A percentile compares a stretch with the other conserved stretches of the same genome.
Conservation (phyloP, 208 protist genomes). For the Leishmania martiniquensis region DNA sequence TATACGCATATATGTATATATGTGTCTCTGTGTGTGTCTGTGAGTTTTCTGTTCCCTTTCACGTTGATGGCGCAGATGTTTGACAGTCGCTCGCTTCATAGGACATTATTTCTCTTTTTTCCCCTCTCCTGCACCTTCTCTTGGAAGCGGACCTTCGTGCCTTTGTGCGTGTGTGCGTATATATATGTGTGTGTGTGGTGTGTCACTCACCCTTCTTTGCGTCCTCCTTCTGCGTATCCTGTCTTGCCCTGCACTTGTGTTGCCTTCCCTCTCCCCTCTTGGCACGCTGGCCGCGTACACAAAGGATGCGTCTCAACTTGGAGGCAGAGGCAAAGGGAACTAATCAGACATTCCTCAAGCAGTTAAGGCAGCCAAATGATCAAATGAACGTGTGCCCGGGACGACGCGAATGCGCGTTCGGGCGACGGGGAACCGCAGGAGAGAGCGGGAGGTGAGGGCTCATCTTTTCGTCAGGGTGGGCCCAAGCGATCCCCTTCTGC, state of each 20-base stretch:
- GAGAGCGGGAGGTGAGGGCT: background rate
- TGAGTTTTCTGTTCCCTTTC: background rate
- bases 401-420: no score
- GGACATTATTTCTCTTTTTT: background rate
- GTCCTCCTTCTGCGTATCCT: background rate
- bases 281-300: background rate
- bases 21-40: constrained; percentile 1
- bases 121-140: background rate
- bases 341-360: background rate
- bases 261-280: no score
- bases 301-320: no score
- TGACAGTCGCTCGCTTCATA: background rate
- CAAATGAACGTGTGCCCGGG: background rate
- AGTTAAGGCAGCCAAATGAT: background rate
- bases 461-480: background rate
- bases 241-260: background rate
- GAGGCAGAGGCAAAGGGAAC: no score
- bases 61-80: background rate
- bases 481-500: background rate
- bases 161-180: constrained; percentile 14
- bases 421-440: background rate
- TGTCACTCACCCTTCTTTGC: background rate
- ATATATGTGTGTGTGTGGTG: background rate
- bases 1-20: no score
- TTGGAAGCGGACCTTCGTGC: background rate